Evolutionary conservation across 257 asterid species (phyloP).

Genomic region (Solanum bukasovii): DNA sequence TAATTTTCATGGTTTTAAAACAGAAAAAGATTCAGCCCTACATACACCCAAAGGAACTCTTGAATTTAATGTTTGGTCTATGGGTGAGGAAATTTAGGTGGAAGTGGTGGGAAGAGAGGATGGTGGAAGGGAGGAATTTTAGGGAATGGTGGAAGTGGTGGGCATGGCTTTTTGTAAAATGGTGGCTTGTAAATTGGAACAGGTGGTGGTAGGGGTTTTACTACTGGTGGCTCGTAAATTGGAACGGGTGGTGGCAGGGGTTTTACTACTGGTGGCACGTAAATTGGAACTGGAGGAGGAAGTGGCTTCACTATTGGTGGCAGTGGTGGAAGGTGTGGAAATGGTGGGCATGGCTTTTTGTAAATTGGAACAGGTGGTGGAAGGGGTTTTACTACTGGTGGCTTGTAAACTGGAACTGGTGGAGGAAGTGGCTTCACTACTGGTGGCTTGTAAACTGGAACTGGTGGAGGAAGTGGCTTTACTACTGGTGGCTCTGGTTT

Average conservation of each 20-base stretch:
- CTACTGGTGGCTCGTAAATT: background rate
- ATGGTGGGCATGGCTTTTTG: slow-evolving; percentile 35
- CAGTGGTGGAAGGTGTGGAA: no score
- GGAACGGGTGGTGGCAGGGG: slow-evolving; percentile 40
- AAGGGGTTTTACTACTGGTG: slow-evolving; percentile 8
- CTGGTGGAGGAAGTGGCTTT: slow-evolving; percentile 29
- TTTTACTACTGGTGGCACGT: slow-evolving; percentile 4
- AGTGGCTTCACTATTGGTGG: no score
- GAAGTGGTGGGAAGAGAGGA: slow-evolving; percentile 54
- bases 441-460: slow-evolving; percentile 17
- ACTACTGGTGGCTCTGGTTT: slow-evolving; percentile 6
- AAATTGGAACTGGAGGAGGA: background rate
- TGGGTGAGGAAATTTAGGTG: slow-evolving; percentile 31
- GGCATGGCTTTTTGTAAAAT: slow-evolving; percentile 24
- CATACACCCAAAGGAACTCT: background rate
- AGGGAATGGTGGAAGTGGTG: slow-evolving; percentile 61
- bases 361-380: slow-evolving; percentile 33
- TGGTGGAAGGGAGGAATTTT: slow-evolving; percentile 37
- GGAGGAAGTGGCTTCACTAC: slow-evolving; percentile 25
- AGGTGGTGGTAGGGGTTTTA: slow-evolving; percentile 29
- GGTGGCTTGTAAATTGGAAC: slow-evolving; percentile 20
- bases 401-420: slow-evolving; percentile 20
- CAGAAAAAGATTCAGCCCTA: background rate
- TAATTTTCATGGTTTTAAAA: background rate
- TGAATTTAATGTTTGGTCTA: background rate